Evolutionary conservation across 371 early-diverging fungal species (phyloP), one percentile per base, ranked within the genome.

Genomic region (Mortierella sp.): DNA sequence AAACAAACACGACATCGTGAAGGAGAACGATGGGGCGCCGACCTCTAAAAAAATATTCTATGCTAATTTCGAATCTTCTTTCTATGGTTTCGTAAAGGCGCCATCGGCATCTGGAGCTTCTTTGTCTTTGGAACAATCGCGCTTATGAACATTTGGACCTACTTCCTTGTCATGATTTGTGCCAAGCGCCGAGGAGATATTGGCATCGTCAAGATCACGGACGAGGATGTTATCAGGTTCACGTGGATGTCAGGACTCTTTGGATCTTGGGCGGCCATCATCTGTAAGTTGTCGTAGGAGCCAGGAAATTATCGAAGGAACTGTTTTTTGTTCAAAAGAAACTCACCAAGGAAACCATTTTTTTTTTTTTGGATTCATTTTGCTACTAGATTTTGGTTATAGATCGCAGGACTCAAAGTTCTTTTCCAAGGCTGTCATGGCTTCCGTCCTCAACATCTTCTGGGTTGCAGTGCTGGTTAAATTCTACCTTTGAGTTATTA

Each of bases 161-260:
- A 63, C 56, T 63, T 73, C 41, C 23, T 73, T 28, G 75, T 73
- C 55, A 28, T 53, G 60, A 57, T 73, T 53, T 37, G 43, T n/a
- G 56, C 42, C 48, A 52, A 30, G 30, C 67, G 75, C 15, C 47
- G 60, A 8, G 75, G 75, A 2, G 75, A 73, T 51, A 73, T 73
- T 63, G 75, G 75, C 2, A 67, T 73, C 24, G 64, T 63, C 56
- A 66, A 39, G 30, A 57, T 73, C 56, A n/a, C 11, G 12, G 75
- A 67, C 46, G 68, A 73, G 3, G 75, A 73, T 41, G 44, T 73
- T n/a, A 32, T 56, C 23, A 67, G 59, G 8, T 67, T 57, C 42
- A 67, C 63, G 50, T 55, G 49, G 51, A 63, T 73, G 34, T 67
- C 75, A 1, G 75, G 75, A 24, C 51, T 73, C 56, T 67, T 66